phyloP scores from a whole-genome alignment of 1,284 basidiomycete species.

The Pseudomicrostroma phylloplanum region DNA sequence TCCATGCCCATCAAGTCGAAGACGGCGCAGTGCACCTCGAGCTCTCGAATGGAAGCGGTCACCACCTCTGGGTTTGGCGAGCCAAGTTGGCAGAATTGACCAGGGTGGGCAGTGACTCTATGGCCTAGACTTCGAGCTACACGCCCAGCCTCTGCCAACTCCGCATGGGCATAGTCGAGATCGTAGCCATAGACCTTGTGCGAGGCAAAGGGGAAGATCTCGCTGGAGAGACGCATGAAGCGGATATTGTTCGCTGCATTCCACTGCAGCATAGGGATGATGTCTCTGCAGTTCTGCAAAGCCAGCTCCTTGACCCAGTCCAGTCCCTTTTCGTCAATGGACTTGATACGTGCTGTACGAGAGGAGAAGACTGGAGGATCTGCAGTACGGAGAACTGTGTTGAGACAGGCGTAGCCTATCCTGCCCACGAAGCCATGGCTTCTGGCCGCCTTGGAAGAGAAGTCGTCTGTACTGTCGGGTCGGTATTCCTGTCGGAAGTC shows the following conservation, averaged over 20 bases:
- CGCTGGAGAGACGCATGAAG: slow-evolving; percentile 52
- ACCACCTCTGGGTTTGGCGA: slow-evolving; percentile 69
- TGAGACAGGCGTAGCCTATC: slow-evolving; percentile 70
- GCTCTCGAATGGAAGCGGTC: slow-evolving; percentile 67
- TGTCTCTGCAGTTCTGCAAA: slow-evolving; percentile 61
- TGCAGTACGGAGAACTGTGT: slow-evolving; percentile 68
- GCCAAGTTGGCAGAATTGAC: slow-evolving; percentile 72
- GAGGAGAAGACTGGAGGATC: slow-evolving; percentile 71
- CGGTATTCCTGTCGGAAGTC: slow-evolving; percentile 36
- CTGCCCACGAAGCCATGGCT: slow-evolving; percentile 24
- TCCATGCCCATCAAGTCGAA: slow-evolving; percentile 74
- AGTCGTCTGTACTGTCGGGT: slow-evolving; percentile 11
- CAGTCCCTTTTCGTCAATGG: slow-evolving; percentile 72
- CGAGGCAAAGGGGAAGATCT: slow-evolving; percentile 85
- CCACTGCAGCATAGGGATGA: slow-evolving; percentile 64
- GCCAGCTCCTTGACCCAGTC: slow-evolving; percentile 74
- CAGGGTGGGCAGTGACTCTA: slow-evolving; percentile 77
- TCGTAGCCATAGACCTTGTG: slow-evolving; percentile 73
- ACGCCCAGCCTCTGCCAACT: slow-evolving; percentile 61
- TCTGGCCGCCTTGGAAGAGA: slow-evolving; percentile 16
- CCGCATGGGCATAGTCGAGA: slow-evolving; percentile 63
- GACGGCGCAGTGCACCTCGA: slow-evolving; percentile 78
- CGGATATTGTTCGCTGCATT: slow-evolving; percentile 43
- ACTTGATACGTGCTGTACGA: slow-evolving; percentile 68
- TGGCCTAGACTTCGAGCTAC: slow-evolving; percentile 72